phyloP scores from a whole-genome alignment of 1,139 yeast species.

The Kodamaea ohmeri region DNA sequence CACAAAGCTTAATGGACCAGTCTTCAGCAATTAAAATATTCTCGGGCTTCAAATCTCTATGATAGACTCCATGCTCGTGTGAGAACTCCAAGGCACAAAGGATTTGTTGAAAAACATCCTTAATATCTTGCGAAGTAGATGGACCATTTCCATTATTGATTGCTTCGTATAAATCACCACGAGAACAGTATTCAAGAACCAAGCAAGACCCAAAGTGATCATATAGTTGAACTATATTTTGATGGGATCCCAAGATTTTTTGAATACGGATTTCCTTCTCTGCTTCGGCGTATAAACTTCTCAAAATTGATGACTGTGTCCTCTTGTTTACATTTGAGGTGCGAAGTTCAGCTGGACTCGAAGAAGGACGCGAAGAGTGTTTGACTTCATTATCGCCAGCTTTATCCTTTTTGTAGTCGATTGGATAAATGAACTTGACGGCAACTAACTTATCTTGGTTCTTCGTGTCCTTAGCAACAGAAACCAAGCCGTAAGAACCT shows the following conservation, averaged over 20 bases:
- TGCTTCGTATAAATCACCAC: slow-evolving; percentile 94
- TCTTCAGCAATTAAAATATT: slow-evolving; percentile 77
- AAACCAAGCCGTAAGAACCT: slow-evolving; percentile 91
- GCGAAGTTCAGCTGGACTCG: slow-evolving; percentile 38
- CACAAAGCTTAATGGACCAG: slow-evolving; percentile 79
- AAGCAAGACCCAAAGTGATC: slow-evolving; percentile 82
- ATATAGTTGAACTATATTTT: slow-evolving; percentile 61
- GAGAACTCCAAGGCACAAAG: slow-evolving; percentile 77
- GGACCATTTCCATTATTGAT: slow-evolving; percentile 83
- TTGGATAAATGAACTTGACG: slow-evolving; percentile 70
- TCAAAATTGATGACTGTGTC: slow-evolving; percentile 27
- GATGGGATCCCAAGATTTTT: slow-evolving; percentile 60
- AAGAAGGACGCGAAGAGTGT: slow-evolving; percentile 26
- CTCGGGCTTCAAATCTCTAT: slow-evolving; percentile 89
- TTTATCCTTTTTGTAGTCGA: slow-evolving; percentile 34
- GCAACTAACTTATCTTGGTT: slow-evolving; percentile 59
- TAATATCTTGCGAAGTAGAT: slow-evolving; percentile 66
- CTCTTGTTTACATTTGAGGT: slow-evolving; percentile 9
- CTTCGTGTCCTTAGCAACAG: slow-evolving; percentile 72
- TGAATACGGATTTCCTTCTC: slow-evolving; percentile 78
- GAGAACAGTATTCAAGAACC: slow-evolving; percentile 80
- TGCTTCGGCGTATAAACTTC: slow-evolving; percentile 58
- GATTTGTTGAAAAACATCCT: slow-evolving; percentile 73
- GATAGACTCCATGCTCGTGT: slow-evolving; percentile 71
- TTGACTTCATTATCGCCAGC: slow-evolving; percentile 5